Base-by-base conservation (phyloP, 2,329 filamentous ascomycete genomes). In the Aureobasidium lini region DNA sequence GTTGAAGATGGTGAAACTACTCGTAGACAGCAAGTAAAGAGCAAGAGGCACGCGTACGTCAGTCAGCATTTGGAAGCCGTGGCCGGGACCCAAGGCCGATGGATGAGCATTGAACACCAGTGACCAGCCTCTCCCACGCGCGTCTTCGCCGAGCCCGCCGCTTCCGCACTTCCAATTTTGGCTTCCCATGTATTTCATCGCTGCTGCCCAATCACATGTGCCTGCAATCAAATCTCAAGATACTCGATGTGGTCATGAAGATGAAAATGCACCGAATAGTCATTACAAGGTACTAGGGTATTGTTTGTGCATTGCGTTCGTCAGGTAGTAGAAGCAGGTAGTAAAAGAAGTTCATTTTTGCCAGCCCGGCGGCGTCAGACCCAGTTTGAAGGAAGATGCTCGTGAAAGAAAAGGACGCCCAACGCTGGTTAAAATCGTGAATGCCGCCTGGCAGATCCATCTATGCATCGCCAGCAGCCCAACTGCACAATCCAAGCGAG, bases 341-440 rank as follows among this genome's bases (percentile, higher is more conserved):
- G 37, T 52, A 47, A 57, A 48, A 48, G 34, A 57, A 48, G 39
- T 47, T 47, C 32, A 57, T 57, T 57, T 57, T 57, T 57, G 42
- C 42, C 54, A 57, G 43, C 43, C 34, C 52, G 37, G 52, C 52
- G 52, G 52, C 52, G 52, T 48, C 54, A 57, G 42, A 57, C 43
- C 54, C 54, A 39, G 36, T 37, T 42, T 18, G 39, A 57, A 48
- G 54, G 42, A 57, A 57, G 42, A 57, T 48, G 42, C 54, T 48
- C 52, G 54, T 57, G 43, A 57, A 57, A 57, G 32, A 57, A 57
- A 57, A 57, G 46, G 52, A 57, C 52, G 52, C 52, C 52, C 52
- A 57, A 57, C 54, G 54, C 54, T 57, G 54, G 32, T 57, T 34
- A 18, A 48, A 57, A 57, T 59, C 50, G 48, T 62, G 40, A 60